phyloP scores from a whole-genome alignment of 495 filamentous ascomycete genomes.

The Aspergillus taichungensis region DNA sequence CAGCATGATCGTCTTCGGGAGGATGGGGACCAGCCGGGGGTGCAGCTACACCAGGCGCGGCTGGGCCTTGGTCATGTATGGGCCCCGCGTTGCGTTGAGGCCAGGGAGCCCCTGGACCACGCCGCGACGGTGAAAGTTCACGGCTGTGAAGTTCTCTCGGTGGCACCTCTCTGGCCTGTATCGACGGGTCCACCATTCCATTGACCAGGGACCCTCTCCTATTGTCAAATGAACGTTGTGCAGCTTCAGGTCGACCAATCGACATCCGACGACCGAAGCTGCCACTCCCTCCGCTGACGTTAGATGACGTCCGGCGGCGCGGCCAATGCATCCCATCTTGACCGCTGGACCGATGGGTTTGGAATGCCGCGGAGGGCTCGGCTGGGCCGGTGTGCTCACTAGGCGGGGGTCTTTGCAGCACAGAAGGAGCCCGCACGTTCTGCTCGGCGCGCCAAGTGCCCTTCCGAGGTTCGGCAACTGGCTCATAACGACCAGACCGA shows the following conservation, averaged over 20 bases:
- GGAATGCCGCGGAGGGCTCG: conserved; percentile 88
- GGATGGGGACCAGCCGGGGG: conserved; percentile 10
- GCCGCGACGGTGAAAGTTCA: conserved; percentile 20
- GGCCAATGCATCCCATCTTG: conserved; percentile 61
- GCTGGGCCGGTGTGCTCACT: conserved; percentile 59
- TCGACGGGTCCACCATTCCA: conserved; percentile 26
- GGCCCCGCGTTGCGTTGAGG: conserved; percentile 42
- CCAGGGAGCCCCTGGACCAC: conserved; percentile 26
- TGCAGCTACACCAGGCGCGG: conserved; percentile 34
- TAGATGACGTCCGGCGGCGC: conserved; percentile 83
- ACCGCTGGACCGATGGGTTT: conserved; percentile 61
- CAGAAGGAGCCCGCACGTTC: conserved; percentile 60
- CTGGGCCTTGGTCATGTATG: conserved; percentile 18
- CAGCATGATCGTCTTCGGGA: conserved; percentile 20
- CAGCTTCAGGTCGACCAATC: conserved; percentile 38
- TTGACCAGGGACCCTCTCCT: conserved; percentile 40
- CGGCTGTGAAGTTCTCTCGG: conserved; percentile 12
- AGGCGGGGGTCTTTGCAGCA: conserved; percentile 64
- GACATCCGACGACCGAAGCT: conserved; percentile 52
- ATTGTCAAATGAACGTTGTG: conserved; percentile 36
- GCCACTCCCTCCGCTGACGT: conserved; percentile 86
- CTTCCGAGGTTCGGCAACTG: conserved; percentile 66
- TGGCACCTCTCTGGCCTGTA: conserved; percentile 18
- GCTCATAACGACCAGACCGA: conserved; percentile 88
- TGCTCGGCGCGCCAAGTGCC: conserved; percentile 58